Conservation (phyloP, 192 early-diverging fungal species). For the Mortierella antarctica region DNA sequence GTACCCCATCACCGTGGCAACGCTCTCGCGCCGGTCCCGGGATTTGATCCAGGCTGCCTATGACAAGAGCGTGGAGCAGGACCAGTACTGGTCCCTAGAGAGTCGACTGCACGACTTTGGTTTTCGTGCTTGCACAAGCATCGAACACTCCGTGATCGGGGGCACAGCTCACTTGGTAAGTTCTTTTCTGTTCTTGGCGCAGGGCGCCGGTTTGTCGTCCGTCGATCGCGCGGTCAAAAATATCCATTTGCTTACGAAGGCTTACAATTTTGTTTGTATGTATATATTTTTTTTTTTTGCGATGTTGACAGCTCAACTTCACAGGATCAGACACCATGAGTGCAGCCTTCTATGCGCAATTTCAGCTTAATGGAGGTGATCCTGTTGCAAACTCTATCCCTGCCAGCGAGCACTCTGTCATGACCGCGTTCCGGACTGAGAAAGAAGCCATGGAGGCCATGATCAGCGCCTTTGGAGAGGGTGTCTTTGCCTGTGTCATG, state of each 20-base stretch:
- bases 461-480: conserved; percentile 75
- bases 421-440: conserved; percentile 81
- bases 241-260: background rate
- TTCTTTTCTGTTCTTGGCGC: background rate
- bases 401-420: conserved; percentile 92
- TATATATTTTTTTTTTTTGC: conserved; percentile 9
- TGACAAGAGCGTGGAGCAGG: conserved; percentile 72
- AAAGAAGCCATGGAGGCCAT: conserved; percentile 75
- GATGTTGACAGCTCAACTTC: conserved; percentile 76
- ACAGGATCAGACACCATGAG: conserved; percentile 83
- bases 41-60: conserved; percentile 71
- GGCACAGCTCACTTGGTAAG: conserved; percentile 83
- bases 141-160: conserved; percentile 89
- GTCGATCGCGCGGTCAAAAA: background rate
- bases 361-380: conserved; percentile 76
- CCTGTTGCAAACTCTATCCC: conserved; percentile 84
- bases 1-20: conserved; percentile 91
- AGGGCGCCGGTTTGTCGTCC: background rate
- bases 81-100: conserved; percentile 62
- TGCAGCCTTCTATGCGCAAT: conserved; percentile 85
- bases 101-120: conserved; percentile 90
- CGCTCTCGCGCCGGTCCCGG: conserved; percentile 75
- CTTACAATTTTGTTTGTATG: background rate
- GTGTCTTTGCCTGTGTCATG: conserved; percentile 90
- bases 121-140: conserved; percentile 88